Evolutionary conservation across 257 asterid genomes (phyloP).

Genomic region (Nicotiana tomentosiformis): DNA sequence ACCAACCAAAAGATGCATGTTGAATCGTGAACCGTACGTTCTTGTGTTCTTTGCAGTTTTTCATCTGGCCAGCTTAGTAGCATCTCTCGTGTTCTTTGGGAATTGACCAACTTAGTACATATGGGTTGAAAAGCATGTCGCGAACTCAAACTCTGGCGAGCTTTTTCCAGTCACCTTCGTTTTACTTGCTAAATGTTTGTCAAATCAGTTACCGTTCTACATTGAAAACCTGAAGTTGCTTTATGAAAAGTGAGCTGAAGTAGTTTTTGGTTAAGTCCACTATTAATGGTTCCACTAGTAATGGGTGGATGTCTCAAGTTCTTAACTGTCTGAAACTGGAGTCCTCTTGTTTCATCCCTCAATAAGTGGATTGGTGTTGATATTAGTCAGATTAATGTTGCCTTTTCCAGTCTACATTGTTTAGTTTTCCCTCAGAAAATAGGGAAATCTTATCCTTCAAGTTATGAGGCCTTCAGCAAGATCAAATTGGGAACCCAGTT

Average conservation of each 20-base stretch:
- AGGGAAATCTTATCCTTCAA: not conserved
- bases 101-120: not conserved
- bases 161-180: not conserved
- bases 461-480: not conserved
- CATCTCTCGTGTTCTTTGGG: not conserved
- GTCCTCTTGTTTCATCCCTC: not conserved
- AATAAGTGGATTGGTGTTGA: too few relatives aligned
- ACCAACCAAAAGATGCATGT: not conserved
- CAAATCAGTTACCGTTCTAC: not conserved
- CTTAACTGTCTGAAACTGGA: not conserved
- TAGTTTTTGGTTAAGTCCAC: not conserved
- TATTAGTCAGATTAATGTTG: not conserved
- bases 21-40: not conserved
- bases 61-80: not conserved
- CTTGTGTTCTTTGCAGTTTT: not conserved
- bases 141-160: not conserved
- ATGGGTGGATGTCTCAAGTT: not conserved
- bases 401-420: not conserved
- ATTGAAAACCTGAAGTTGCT: not conserved
- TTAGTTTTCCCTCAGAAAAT: not conserved
- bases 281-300: not conserved
- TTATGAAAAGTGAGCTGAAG: not conserved
- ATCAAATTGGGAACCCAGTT: not conserved
- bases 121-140: not conserved
- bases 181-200: not conserved